phyloP scores from a whole-genome alignment of 2,329 filamentous ascomycete genomes.

The Scytalidium sp. region DNA sequence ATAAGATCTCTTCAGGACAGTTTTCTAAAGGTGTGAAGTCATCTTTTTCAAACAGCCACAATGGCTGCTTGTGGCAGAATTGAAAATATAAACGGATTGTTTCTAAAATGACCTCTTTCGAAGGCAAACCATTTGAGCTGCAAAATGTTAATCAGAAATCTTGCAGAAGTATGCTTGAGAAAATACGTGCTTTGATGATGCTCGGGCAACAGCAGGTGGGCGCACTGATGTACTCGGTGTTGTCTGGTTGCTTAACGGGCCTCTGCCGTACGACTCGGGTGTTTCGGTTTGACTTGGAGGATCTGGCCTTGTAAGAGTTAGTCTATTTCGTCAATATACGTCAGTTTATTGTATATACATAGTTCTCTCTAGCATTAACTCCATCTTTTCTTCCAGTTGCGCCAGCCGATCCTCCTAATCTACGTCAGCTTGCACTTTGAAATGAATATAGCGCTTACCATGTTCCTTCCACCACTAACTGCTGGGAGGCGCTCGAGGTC shows the following conservation, averaged over 20 bases:
- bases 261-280: background rate
- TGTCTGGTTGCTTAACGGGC: background rate
- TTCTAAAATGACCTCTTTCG: conserved; percentile 19
- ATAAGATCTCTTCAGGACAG: conserved; percentile 30
- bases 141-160: conserved; percentile 4
- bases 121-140: conserved; percentile 17
- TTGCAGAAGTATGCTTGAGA: background rate
- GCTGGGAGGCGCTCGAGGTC: background rate
- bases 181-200: background rate
- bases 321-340: background rate
- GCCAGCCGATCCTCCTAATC: conserved; percentile 5
- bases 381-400: conserved; percentile 12
- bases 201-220: background rate
- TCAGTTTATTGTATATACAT: conserved; percentile 1
- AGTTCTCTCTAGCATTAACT: conserved; percentile 8
- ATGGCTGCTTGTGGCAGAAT: conserved; percentile 33
- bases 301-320: background rate
- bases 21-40: conserved; percentile 26
- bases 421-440: background rate
- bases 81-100: conserved; percentile 32
- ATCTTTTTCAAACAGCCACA: conserved; percentile 33
- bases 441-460: background rate
- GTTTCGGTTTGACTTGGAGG: background rate
- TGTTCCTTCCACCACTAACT: background rate
- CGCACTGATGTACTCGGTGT: background rate